Evolutionary conservation across 305 asterid species (phyloP).

Genomic region (Fraxinus velutina): DNA sequence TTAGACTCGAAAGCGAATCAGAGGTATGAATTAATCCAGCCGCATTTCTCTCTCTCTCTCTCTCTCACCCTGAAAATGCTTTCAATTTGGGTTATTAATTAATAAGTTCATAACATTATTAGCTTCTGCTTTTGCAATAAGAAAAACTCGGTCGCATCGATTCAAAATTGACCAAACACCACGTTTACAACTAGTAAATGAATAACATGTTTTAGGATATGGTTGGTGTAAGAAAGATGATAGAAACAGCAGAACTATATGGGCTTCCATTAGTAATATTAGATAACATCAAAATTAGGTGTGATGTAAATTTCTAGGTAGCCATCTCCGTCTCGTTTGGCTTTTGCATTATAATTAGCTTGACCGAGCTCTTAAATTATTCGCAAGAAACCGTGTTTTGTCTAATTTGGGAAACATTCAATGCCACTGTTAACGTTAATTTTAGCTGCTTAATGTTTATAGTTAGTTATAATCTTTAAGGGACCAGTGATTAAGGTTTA

Average conservation of each 20-base stretch:
- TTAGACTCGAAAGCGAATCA: constrained; percentile 72
- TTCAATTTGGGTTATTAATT: neutral
- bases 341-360: constrained; percentile 25
- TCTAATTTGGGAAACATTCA: constrained; percentile 12
- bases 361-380: constrained; percentile 17
- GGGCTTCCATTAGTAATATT: neutral
- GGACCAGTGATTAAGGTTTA: constrained; percentile 9
- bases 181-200: neutral
- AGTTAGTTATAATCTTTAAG: neutral
- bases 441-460: neutral
- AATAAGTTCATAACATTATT: neutral
- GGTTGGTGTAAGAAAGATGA: constrained; percentile 50
- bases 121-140: neutral
- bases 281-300: constrained; percentile 63
- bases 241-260: constrained; percentile 51
- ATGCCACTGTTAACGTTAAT: constrained; percentile 11
- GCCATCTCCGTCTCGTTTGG: constrained; percentile 33
- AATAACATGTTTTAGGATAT: neutral
- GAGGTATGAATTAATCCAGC: constrained; percentile 53
- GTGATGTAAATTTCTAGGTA: constrained; percentile 46
- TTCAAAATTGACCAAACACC: neutral
- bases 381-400: neutral
- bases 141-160: neutral
- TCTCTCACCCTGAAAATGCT: neutral
- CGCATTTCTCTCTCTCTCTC: neutral